These are phyloP conservation scores for Sclerotinia minor DNA, from an alignment of 2,329 filamentous ascomycete species.

Conservation along the genomic window DNA sequence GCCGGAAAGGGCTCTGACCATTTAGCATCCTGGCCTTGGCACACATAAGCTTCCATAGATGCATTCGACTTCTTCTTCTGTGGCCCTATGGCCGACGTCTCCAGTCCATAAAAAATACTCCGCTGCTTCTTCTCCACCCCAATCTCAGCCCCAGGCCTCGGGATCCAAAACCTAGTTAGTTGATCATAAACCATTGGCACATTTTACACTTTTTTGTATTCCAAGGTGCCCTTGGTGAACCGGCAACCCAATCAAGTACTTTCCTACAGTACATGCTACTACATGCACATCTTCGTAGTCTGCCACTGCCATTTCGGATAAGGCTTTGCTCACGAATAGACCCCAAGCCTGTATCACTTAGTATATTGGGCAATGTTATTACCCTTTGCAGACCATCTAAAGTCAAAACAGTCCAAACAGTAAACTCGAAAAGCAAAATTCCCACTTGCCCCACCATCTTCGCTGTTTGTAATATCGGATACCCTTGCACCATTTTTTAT, in stretches of 20 bases:
- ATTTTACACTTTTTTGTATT: conserved; percentile 20
- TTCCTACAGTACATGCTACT: conserved; percentile 23
- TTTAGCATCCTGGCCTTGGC: conserved; percentile 16
- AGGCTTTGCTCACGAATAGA: conserved; percentile 26
- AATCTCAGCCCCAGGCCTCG: conserved; percentile 31
- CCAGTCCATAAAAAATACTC: conserved; percentile 16
- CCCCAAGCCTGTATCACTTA: neutral
- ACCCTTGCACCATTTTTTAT: conserved; percentile 18
- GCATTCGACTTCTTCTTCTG: conserved; percentile 23
- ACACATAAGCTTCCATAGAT: conserved; percentile 23
- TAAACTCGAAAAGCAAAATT: conserved; percentile 22
- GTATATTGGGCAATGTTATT: conserved; percentile 3
- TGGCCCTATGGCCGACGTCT: conserved; percentile 19
- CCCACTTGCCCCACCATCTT: conserved; percentile 26
- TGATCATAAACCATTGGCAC: conserved; percentile 30
- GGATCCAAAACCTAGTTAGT: conserved; percentile 32
- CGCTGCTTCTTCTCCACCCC: conserved; percentile 21
- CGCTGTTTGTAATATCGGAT: conserved; percentile 30
- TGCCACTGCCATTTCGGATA: conserved; percentile 37
- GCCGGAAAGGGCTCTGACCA: conserved; percentile 1
- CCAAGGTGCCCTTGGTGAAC: conserved; percentile 23
- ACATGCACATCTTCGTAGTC: conserved; percentile 31
- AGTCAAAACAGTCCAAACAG: conserved; percentile 22
- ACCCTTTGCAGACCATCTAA: conserved; percentile 20
- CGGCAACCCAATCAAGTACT: conserved; percentile 27